These are phyloP conservation scores for Cordyceps cateniannulata DNA, from an alignment of 2,329 filamentous ascomycete genomes.

Conservation along the genomic window DNA sequence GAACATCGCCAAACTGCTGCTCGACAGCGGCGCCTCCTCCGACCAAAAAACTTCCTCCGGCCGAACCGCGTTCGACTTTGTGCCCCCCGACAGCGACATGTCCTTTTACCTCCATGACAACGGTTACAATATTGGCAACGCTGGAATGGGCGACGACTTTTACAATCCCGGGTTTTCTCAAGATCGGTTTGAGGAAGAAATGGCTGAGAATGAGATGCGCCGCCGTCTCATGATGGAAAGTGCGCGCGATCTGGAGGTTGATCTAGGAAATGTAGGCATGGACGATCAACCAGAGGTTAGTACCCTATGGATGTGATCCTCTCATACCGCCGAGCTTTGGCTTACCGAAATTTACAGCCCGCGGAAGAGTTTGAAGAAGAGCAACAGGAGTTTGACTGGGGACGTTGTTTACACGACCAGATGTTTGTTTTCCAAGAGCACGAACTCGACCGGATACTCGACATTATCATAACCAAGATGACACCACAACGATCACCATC, in stretches of 20 bases:
- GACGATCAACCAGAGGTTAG: slow-evolving; percentile 89
- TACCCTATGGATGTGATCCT: not conserved
- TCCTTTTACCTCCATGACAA: slow-evolving; percentile 92
- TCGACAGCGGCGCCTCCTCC: slow-evolving; percentile 91
- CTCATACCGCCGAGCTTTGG: not conserved
- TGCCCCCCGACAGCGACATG: slow-evolving; percentile 91
- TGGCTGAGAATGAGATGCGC: slow-evolving; percentile 93
- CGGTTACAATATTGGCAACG: slow-evolving; percentile 81
- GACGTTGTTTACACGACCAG: slow-evolving; percentile 87
- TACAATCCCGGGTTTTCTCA: slow-evolving; percentile 89
- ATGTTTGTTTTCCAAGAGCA: slow-evolving; percentile 99
- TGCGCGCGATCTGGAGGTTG: slow-evolving; percentile 91
- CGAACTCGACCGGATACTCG: slow-evolving; percentile 84
- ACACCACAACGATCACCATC: slow-evolving; percentile 88
- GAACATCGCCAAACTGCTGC: slow-evolving; percentile 82
- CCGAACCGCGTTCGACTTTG: slow-evolving; percentile 91
- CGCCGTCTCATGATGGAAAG: slow-evolving; percentile 99
- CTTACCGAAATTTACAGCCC: slow-evolving; percentile 37
- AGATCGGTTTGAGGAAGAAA: slow-evolving; percentile 91
- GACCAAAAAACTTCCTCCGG: slow-evolving; percentile 93
- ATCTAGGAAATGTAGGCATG: slow-evolving; percentile 88
- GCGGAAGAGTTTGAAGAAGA: slow-evolving; percentile 81
- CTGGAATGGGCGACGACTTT: slow-evolving; percentile 79
- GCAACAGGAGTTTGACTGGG: slow-evolving; percentile 93
- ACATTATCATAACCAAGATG: slow-evolving; percentile 97